Base-by-base conservation (phyloP, 208 protist genomes). In the Crithidia expoeki region DNA sequence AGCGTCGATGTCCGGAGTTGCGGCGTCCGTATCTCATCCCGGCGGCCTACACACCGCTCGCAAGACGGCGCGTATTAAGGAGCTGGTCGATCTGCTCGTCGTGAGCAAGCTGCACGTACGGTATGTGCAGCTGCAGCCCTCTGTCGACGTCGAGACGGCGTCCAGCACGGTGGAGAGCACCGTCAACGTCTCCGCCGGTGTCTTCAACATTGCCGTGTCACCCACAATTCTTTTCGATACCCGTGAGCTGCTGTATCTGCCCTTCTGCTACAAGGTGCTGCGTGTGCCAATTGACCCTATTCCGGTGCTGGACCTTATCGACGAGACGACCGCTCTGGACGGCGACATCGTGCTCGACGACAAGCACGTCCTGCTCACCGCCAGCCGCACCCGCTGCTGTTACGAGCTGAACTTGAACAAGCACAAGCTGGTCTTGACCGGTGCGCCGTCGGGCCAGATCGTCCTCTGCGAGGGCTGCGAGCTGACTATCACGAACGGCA, bases 401-500 rank as follows among this genome's bases (percentile, higher is more conserved):
- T 95, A 91, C 63, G 74, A 80, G 38, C 68, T 97, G 11, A 76
- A 95, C 77, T 77, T 97, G 2, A 87, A 87, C 51, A 61, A 81
- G 28, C 74, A 95, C 66, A 78, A 33, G 28, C 70, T 97, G 10
- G 72, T 69, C 32, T 64, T 95, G 17, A 86, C 79, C 2, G 83
- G 71, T 19, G 16, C 65, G 6, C 89, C 92, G 33, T 81, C 81
- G 16, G 75, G 72, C 0, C 83, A 89, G 74, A 79, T 97, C 51
- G 78, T 94, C 4, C 65, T 97, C 30, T 75, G 71, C 60, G 88
- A 94, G 34, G 83, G 86, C 59, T 93, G 86, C 68, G 83, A 97
- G 51, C 61, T 97, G 67, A 92, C 81, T 33, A 86, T 97, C 61
- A 89, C 80, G 23, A 97, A 95, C 81, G 92, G 92, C 60, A 86